Evolutionary conservation across 441 rosid genomes (phyloP).

Genomic region (Monsonia emarginata): DNA sequence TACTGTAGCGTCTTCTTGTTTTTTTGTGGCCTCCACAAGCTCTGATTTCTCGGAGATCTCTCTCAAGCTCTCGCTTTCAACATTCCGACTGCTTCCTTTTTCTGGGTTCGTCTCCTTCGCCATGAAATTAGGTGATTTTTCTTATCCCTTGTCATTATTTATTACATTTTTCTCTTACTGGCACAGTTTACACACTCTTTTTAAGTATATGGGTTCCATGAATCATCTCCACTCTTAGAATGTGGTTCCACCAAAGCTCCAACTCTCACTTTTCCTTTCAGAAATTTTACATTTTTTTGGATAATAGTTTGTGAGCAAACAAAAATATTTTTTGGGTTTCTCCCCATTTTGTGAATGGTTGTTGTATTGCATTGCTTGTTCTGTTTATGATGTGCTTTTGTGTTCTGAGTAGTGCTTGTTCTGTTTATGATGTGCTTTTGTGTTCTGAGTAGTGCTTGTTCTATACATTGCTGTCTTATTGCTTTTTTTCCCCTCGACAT

Average conservation of each 20-base stretch:
- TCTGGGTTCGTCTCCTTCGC: background rate
- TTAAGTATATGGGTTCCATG: no score
- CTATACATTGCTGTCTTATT: background rate
- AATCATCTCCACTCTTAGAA: no score
- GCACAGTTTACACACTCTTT: background rate
- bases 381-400: background rate
- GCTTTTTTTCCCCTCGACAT: no score
- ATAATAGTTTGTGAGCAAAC: background rate
- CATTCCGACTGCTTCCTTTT: no score
- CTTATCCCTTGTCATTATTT: no score
- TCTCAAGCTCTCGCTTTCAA: no score
- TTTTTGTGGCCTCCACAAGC: background rate
- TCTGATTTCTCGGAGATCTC: background rate
- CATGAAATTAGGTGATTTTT: constrained; percentile 2
- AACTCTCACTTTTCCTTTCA: no score
- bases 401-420: background rate
- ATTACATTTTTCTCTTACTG: background rate
- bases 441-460: background rate
- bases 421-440: background rate
- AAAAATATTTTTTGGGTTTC: background rate
- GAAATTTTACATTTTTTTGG: background rate
- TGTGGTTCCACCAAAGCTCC: no score
- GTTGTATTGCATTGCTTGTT: background rate
- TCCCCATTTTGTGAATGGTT: background rate
- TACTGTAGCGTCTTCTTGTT: background rate